Conservation (phyloP, 805 yeast genomes). For the Henningerozyma blattae region DNA sequence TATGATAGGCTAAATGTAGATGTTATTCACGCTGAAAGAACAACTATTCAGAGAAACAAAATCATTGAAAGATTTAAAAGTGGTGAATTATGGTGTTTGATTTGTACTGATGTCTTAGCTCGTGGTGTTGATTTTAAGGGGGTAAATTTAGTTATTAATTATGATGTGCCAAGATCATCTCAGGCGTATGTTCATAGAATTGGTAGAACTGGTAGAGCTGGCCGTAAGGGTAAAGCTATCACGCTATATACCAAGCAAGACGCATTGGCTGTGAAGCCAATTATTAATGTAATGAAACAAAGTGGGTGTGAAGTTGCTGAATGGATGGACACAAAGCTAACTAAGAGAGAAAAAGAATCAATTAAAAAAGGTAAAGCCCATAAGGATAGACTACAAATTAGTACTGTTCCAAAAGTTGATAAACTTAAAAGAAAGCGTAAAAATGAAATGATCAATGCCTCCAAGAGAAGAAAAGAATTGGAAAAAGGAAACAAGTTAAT, state of each 20-base stretch:
- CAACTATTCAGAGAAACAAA: conserved; percentile 75
- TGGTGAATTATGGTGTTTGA: conserved; percentile 93
- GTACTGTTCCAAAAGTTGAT: conserved; percentile 69
- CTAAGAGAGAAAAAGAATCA: conserved; percentile 47
- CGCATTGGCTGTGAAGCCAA: conserved; percentile 57
- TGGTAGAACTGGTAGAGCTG: conserved; percentile 98
- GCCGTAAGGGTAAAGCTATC: conserved; percentile 73
- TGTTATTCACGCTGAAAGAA: conserved; percentile 90
- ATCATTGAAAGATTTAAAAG: conserved; percentile 73
- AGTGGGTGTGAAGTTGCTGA: conserved; percentile 64
- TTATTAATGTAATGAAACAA: conserved; percentile 90
- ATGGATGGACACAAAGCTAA: conserved; percentile 74
- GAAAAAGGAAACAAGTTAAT: background rate
- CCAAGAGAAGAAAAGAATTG: conserved; percentile 43
- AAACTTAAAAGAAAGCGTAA: conserved; percentile 51
- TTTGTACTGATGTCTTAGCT: conserved; percentile 91
- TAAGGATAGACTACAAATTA: conserved; percentile 54
- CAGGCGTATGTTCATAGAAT: conserved; percentile 95
- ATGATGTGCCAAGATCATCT: conserved; percentile 89
- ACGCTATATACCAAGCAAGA: conserved; percentile 93
- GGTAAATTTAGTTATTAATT: conserved; percentile 85
- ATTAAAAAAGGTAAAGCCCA: conserved; percentile 41
- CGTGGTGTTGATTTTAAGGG: conserved; percentile 98
- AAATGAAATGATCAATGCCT: conserved; percentile 63
- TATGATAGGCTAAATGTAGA: conserved; percentile 91